These are phyloP conservation scores for Setomelanomma holmii DNA, from an alignment of 2,329 filamentous ascomycete genomes.

Conservation along the genomic window DNA sequence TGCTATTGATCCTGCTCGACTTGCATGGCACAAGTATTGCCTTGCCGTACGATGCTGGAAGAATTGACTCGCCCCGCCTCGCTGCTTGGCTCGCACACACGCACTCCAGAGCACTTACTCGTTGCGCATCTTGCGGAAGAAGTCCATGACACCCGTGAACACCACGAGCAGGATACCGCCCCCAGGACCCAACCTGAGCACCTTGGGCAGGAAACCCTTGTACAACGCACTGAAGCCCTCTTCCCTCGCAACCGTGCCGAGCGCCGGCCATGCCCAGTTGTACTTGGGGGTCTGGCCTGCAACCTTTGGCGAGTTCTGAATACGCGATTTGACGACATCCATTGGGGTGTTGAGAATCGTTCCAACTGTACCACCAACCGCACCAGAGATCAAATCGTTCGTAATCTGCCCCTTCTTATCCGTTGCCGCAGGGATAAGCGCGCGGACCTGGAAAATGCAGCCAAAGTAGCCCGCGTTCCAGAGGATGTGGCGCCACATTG, in stretches of 20 bases:
- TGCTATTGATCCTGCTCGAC: slow-evolving; percentile 2
- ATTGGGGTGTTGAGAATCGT: slow-evolving; percentile 94
- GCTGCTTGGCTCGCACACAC: too few relatives aligned
- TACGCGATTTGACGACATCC: slow-evolving; percentile 97
- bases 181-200: slow-evolving; percentile 76
- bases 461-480: slow-evolving; percentile 99
- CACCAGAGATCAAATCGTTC: slow-evolving; percentile 87
- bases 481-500: slow-evolving; percentile 91
- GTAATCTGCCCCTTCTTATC: slow-evolving; percentile 81
- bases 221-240: slow-evolving; percentile 92
- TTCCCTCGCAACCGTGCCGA: slow-evolving; percentile 87
- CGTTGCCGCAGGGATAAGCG: slow-evolving; percentile 79
- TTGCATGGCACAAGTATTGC: slow-evolving; percentile 8
- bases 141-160: slow-evolving; percentile 89
- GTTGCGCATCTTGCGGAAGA: slow-evolving; percentile 76
- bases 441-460: slow-evolving; percentile 96
- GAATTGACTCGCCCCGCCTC: not conserved
- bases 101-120: slow-evolving; percentile 19
- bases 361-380: slow-evolving; percentile 86
- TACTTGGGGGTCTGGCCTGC: slow-evolving; percentile 88
- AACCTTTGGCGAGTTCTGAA: slow-evolving; percentile 90
- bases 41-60: not conserved
- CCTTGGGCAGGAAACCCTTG: slow-evolving; percentile 98
- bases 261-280: slow-evolving; percentile 94
- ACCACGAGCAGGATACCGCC: slow-evolving; percentile 81